A percentile compares a stretch with the other conserved stretches of the same genome.
phyloP scores from a whole-genome alignment of 2,329 filamentous ascomycete species.

The Apiospora pterosperma region DNA sequence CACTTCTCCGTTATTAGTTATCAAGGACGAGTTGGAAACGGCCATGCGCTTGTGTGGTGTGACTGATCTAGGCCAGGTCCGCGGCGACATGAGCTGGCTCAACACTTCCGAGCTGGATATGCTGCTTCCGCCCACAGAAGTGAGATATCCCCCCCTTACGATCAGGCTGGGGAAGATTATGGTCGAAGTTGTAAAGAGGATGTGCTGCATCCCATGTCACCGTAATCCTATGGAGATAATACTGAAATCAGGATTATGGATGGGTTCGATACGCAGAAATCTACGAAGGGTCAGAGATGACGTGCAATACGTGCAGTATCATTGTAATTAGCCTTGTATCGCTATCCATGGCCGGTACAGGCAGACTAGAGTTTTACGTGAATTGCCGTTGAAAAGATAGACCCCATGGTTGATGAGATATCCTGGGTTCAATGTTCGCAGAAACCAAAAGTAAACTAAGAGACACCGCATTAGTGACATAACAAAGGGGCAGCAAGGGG shows the following conservation, averaged over 20 bases:
- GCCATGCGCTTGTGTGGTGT: constrained; percentile 66
- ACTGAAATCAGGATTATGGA: neutral
- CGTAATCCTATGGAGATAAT: neutral
- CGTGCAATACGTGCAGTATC: neutral
- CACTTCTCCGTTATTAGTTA: constrained; percentile 23
- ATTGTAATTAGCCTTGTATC: neutral
- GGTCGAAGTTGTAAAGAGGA: constrained; percentile 4
- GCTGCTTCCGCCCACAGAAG: constrained; percentile 3
- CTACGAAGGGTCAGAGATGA: neutral
- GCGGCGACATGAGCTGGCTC: constrained; percentile 9
- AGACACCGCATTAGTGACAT: neutral
- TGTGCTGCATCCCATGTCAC: neutral
- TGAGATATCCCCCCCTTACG: constrained; percentile 2
- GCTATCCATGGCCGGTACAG: neutral
- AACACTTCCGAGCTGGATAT: constrained; percentile 7
- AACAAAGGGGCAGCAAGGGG: neutral
- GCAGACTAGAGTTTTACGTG: neutral
- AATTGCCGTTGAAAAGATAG: neutral
- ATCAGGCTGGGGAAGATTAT: neutral
- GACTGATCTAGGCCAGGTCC: constrained; percentile 54
- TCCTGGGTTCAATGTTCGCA: neutral
- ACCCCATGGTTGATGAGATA: neutral
- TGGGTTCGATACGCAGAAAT: neutral
- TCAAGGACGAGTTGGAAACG: constrained; percentile 60
- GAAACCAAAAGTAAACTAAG: neutral